Evolutionary conservation across 2,329 filamentous ascomycete genomes (phyloP), one percentile per base, ranked within the genome.

Genomic region (Aspergillus persii): DNA sequence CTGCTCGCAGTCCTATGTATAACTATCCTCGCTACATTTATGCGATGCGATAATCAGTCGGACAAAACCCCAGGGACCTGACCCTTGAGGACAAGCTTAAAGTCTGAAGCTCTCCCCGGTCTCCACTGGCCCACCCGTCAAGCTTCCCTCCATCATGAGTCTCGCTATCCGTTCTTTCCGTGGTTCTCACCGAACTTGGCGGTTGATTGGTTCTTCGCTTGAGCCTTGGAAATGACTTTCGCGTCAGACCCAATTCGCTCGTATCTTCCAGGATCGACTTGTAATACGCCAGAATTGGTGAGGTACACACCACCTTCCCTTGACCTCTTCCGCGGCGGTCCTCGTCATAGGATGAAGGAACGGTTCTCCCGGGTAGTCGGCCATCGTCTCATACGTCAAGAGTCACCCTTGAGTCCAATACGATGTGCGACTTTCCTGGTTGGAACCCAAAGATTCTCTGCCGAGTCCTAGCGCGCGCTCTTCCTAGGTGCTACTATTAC

Each of bases 301-400:
- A 58, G 51, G 39, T 33, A 47, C 53, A 33, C 29, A 51, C 36
- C 46, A 33, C 51, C 46, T 41, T 52, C 61, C 46, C 44, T 31
- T 61, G 55, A 26, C 18, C 27, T 39, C 15, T 36, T 54, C 46
- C 30, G 41, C 29, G 39, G 47, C 39, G 53, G 44, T 27, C 52
- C 51, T 54, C 52, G 30, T 51, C 49, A 55, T 56, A 56, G 59
- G 58, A 47, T 26, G 29, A 48, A 33, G 41, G 49, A 57, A 58
- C 55, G 50, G 55, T 60, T 55, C 33, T 15, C 30, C 49, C 50
- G 41, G 61, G 61, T 61, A 61, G 58, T 41, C 36, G 29, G 50
- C 52, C 53, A 58, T 30, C 54, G 53, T 69, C 62, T 62, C 53
- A 61, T 66, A 64, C 63, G 66, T 71, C 66, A 68, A 66, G 49